Base-by-base conservation (phyloP, 2,329 filamentous ascomycete genomes). In the Monilinia vaccinii-corymbosi region DNA sequence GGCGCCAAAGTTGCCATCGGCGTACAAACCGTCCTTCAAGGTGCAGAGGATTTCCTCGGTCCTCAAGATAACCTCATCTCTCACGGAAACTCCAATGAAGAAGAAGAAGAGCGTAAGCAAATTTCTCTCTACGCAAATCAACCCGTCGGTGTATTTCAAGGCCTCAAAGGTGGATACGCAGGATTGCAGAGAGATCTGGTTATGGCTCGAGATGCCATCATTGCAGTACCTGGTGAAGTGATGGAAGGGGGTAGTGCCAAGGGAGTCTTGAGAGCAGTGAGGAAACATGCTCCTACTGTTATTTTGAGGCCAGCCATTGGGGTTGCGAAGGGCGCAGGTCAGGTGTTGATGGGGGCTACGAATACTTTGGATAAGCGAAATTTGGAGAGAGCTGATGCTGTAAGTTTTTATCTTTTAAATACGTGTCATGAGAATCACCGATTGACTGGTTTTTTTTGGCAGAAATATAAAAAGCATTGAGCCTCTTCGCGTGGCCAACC, bases 71-170 rank as follows among this genome's bases (percentile, higher is more conserved):
- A 70, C 58, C 23, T 63, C 65, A 18, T 73, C 75, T 52, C 73
- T 73, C 13, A 70, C 73, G 42, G 66, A 68, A 18, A 72, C 71
- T 83, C 84, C 1, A 83, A 83, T 2, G 81, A 82, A 9, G 86
- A 89, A 42, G 80, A 85, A 18, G 86, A 89, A 60, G 84, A 89
- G 64, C 82, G 80, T 62, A 91, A 89, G 66, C 87, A 89, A 64
- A 89, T 97, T 64, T 95, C 89, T 11, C 82, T 93, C 2, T 99
- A 99, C 70, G 94, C 95, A 0, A 89, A 97, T 67, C 94, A 97
- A 71, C 95, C 95, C 0, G 83, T 94, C 2, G 90, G 90, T 1
- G 88, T 99, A 3, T 80, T 93, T 4, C 89, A 95, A 67, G 94
- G 94, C 4, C 77, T 99, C 18, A 82, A 88, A 3, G 89, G 89